These are phyloP conservation scores for Tuber aestivum DNA, from an alignment of 495 filamentous ascomycete genomes.

Conservation along the genomic window DNA sequence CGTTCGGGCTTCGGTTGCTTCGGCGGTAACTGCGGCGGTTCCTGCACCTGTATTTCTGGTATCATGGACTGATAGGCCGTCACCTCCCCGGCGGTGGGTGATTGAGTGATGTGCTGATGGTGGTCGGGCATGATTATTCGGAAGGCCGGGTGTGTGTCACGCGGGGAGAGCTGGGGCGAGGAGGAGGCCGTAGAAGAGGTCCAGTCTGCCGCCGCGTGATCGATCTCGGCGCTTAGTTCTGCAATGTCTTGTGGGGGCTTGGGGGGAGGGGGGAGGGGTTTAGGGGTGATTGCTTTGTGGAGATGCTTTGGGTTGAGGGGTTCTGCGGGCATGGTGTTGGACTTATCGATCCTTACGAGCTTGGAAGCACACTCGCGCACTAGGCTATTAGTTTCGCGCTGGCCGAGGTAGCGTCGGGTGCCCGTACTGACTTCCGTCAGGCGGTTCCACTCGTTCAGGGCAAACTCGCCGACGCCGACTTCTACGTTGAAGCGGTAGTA, in stretches of 20 bases:
- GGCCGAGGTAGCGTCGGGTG: conserved; percentile 75
- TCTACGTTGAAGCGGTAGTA: conserved; percentile 98
- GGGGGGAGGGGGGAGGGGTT: not conserved
- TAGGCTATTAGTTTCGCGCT: conserved; percentile 50
- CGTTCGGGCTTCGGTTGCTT: conserved; percentile 14
- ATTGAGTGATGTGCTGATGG: not conserved
- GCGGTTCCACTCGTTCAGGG: conserved; percentile 96
- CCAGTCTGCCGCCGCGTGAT: not conserved
- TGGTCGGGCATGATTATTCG: conserved; percentile 25
- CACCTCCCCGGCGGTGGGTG: not conserved
- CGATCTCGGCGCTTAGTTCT: not conserved
- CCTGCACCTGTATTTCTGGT: not conserved
- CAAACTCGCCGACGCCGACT: conserved; percentile 93
- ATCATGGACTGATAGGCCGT: not conserved
- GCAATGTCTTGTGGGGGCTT: not conserved
- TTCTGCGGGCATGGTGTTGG: not conserved
- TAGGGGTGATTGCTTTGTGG: not conserved
- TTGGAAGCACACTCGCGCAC: conserved; percentile 36
- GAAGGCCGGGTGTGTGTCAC: not conserved
- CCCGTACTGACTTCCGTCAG: conserved; percentile 88
- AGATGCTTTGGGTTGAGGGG: not conserved
- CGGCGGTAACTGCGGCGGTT: conserved; percentile 7
- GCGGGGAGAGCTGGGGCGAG: not conserved
- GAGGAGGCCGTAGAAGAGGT: not conserved
- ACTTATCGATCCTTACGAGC: conserved; percentile 26